Conservation (phyloP, 1,284 basidiomycete genomes). For the Ceratobasidium papillatum region DNA sequence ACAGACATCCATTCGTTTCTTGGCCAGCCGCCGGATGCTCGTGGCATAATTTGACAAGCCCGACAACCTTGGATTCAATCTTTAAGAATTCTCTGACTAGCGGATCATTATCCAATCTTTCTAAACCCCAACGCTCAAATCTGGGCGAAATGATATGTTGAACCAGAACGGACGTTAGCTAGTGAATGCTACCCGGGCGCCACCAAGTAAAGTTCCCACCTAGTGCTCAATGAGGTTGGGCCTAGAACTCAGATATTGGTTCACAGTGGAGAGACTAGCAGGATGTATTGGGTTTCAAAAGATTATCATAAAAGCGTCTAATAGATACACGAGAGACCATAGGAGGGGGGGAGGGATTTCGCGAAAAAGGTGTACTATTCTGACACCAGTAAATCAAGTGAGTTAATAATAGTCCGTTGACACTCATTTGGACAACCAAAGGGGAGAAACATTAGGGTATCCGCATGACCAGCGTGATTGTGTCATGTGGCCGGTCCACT, state of each 20-base stretch:
- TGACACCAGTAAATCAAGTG: background rate
- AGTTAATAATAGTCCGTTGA: background rate
- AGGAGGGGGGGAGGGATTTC: background rate
- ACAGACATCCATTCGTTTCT: background rate
- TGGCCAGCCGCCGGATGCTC: background rate
- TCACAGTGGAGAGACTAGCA: background rate
- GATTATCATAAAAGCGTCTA: constrained; percentile 22
- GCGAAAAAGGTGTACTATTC: background rate
- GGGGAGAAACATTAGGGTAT: background rate
- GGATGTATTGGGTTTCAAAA: background rate
- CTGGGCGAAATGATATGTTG: background rate
- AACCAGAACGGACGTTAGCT: background rate
- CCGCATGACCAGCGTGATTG: background rate
- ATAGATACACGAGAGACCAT: constrained; percentile 30
- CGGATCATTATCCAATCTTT: background rate
- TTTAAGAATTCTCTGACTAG: no score
- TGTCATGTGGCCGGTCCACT: background rate
- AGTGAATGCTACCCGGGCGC: background rate
- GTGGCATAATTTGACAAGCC: background rate
- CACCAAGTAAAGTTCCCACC: background rate
- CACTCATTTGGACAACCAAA: background rate
- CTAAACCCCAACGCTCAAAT: no score
- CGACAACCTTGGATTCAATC: background rate
- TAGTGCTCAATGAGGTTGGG: background rate
- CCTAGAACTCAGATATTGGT: background rate